Evolutionary conservation across 164 flowering plant genomes (phyloP), one percentile per base, ranked within the genome.

Genomic region (Chloranthus sessilifolius): DNA sequence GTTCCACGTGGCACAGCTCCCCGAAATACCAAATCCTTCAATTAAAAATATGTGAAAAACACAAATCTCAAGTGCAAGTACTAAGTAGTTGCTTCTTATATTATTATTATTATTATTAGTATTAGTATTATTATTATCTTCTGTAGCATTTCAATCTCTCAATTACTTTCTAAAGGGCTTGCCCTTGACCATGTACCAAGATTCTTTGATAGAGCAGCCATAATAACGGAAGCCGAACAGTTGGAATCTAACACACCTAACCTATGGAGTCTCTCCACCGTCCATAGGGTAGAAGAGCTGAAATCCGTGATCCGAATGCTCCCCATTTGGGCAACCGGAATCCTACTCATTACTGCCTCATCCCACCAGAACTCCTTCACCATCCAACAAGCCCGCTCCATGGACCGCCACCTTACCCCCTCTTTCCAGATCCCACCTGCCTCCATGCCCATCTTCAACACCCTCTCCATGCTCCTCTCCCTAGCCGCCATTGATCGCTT

Each of bases 241-340:
- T 4, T 3, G 4, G 37, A 39, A 15, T 5, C 34, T 0, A 35
- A 20, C 35, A 15, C 22, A 21, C 60, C 66, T 0, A 45, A 55
- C 15, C 56, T 55, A 4, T 62, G 66, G 66, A 48, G 60, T 26
- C 28, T 55, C 24, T 48, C 45, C 6, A 62, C 66, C 14, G 45
- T 62, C 38, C 66, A 61, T 17, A 60, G 65, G 7, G 60, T 61
- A 5, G 60, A 61, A n/a, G 64, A 60, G 53, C 58, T 60, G 2
- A 61, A 61, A 30, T 53, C 59, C 17, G 21, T 62, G 2, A 55
- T 55, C 51, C 55, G 66, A 22, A 49, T 55, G 43, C 5, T 55
- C 8, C 66, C 66, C 3, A 55, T 62, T 25, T 62, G 60, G 66
- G 52, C 60, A 3, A 21, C 43, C 11, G 55, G 50, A 10, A 62